These are phyloP conservation scores for Mycena latifolia DNA, from an alignment of 768 basidiomycete genomes.

Conservation along the genomic window DNA sequence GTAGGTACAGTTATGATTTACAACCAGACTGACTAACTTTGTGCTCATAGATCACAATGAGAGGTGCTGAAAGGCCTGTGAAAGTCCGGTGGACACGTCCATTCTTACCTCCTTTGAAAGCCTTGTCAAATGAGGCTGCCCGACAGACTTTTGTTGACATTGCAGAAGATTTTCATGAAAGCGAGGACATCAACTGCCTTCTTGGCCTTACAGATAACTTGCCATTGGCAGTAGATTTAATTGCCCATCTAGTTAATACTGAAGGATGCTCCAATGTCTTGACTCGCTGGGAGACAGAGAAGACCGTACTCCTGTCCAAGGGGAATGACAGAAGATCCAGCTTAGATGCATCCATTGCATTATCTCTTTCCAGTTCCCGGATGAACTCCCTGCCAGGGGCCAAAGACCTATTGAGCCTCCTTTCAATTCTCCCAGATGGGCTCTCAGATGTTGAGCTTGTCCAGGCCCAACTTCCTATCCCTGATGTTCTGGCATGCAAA, in stretches of 20 bases:
- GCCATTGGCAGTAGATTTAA: constrained; percentile 10
- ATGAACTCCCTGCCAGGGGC: too few species aligned
- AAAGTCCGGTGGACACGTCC: too few species aligned
- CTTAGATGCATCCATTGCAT: too few species aligned
- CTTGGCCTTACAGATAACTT: constrained; percentile 14
- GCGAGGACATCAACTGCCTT: too few species aligned
- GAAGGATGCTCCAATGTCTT: constrained; percentile 10
- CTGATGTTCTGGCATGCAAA: constrained; percentile 6
- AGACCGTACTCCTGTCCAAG: too few species aligned
- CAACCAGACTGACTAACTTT: background rate
- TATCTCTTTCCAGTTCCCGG: too few species aligned
- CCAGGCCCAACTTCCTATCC: constrained; percentile 16
- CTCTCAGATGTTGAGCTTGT: too few species aligned
- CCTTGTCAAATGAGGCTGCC: constrained; percentile 5
- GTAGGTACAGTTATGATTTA: background rate
- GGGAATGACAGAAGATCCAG: too few species aligned
- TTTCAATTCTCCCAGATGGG: too few species aligned
- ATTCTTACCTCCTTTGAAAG: constrained; percentile 4
- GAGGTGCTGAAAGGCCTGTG: too few species aligned
- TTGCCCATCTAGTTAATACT: constrained; percentile 9
- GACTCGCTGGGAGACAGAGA: constrained; percentile 10
- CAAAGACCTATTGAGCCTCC: too few species aligned
- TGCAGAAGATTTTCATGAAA: too few species aligned
- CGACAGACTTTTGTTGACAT: constrained; percentile 17
- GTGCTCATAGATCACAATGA: constrained; percentile 4